Evolutionary conservation across 768 basidiomycete species (phyloP).

Genomic region (Lepiota venenata): DNA sequence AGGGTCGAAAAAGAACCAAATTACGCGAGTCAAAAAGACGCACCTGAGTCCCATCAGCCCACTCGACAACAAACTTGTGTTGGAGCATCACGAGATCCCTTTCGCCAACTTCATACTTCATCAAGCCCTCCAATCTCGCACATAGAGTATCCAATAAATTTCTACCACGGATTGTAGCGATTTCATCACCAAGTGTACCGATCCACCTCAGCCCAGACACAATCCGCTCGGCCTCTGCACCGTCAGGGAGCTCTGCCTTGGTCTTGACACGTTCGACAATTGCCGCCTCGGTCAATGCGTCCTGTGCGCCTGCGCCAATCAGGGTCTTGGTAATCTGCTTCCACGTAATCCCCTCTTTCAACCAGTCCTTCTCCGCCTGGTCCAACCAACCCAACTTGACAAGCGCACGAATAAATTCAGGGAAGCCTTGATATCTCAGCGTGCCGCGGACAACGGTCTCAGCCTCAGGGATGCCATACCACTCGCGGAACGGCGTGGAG

Average conservation of each 20-base stretch:
- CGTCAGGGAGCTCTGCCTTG: slow-evolving; percentile 70
- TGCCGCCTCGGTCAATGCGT: slow-evolving; percentile 43
- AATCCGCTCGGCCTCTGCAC: slow-evolving; percentile 70
- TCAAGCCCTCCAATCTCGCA: slow-evolving; percentile 82
- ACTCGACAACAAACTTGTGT: slow-evolving; percentile 94
- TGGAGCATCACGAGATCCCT: slow-evolving; percentile 97
- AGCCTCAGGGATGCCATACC: slow-evolving; percentile 91
- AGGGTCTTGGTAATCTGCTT: slow-evolving; percentile 77
- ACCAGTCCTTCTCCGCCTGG: slow-evolving; percentile 71
- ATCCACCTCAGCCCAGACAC: slow-evolving; percentile 91
- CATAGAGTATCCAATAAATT: slow-evolving; percentile 95
- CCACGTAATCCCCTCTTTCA: slow-evolving; percentile 76
- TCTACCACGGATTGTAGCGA: slow-evolving; percentile 55
- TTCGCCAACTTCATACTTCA: slow-evolving; percentile 89
- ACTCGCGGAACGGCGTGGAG: slow-evolving; percentile 86
- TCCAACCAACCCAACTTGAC: slow-evolving; percentile 89
- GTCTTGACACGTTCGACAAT: slow-evolving; percentile 70
- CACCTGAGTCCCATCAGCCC: slow-evolving; percentile 76
- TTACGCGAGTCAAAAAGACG: slow-evolving; percentile 1
- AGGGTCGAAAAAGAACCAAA: slow-evolving; percentile 3
- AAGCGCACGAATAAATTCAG: slow-evolving; percentile 85
- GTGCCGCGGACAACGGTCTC: slow-evolving; percentile 93
- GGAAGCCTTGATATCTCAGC: slow-evolving; percentile 94
- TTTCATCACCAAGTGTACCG: slow-evolving; percentile 79
- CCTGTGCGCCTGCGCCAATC: slow-evolving; percentile 59